phyloP scores from a whole-genome alignment of 2,329 filamentous ascomycete genomes.

The Bipolaris victoriae region DNA sequence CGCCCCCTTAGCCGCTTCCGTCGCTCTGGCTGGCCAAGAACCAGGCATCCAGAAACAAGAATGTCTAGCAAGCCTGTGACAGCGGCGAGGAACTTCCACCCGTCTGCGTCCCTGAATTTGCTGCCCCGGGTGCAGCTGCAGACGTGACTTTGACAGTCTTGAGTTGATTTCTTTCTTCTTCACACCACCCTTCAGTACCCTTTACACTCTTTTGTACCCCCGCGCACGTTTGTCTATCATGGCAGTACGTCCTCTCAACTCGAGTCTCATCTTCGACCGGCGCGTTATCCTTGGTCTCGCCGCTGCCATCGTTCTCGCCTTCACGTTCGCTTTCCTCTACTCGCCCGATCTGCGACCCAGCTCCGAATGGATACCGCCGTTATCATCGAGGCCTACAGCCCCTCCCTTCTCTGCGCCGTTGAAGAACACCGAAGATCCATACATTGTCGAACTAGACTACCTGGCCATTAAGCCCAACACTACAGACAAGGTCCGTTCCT shows the following conservation, averaged over 20 bases:
- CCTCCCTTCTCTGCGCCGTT: slow-evolving; percentile 31
- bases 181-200: slow-evolving; percentile 7
- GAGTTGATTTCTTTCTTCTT: slow-evolving; percentile 1
- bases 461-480: slow-evolving; percentile 38
- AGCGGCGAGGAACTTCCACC: slow-evolving; percentile 2
- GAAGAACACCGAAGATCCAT: slow-evolving; percentile 34
- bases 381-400: slow-evolving; percentile 24
- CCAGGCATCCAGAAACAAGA: slow-evolving; percentile 17
- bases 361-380: slow-evolving; percentile 36
- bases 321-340: slow-evolving; percentile 38
- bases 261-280: slow-evolving; percentile 37
- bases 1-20: slow-evolving; percentile 28
- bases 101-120: not conserved
- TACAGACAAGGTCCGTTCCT: slow-evolving; percentile 35
- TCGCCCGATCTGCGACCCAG: slow-evolving; percentile 32
- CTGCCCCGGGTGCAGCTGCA: slow-evolving; percentile 21
- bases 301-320: slow-evolving; percentile 29
- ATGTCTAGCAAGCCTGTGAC: slow-evolving; percentile 12
- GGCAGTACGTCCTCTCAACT: slow-evolving; percentile 33
- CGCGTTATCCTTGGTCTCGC: slow-evolving; percentile 32
- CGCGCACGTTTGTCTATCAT: slow-evolving; percentile 12
- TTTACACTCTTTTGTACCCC: slow-evolving; percentile 13
- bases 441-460: slow-evolving; percentile 42
- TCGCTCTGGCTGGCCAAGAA: slow-evolving; percentile 14
- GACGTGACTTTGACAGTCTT: slow-evolving; percentile 9